A percentile compares a stretch with the other conserved stretches of the same genome.
These are phyloP conservation scores for Cicer bijugum DNA, from an alignment of 306 rosid genomes.

Conservation along the genomic window DNA sequence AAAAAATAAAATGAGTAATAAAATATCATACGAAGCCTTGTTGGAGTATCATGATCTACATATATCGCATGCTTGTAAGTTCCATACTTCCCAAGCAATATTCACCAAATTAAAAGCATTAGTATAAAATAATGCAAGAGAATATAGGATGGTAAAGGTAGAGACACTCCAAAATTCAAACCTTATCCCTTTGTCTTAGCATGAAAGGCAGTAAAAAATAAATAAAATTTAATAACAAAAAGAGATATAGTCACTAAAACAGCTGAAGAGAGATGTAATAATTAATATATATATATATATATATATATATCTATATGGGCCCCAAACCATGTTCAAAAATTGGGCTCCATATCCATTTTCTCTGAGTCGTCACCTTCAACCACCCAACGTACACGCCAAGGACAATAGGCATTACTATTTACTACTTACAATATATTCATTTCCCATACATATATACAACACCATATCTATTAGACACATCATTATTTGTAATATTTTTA, in stretches of 20 bases:
- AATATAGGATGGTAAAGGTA: background rate
- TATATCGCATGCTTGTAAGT: background rate
- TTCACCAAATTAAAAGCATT: background rate
- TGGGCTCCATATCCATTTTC: constrained; percentile 31
- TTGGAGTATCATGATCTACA: no score
- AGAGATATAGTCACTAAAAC: background rate
- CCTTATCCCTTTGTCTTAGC: constrained; percentile 29
- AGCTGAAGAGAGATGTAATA: background rate
- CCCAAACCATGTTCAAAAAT: constrained; percentile 41
- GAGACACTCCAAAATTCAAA: constrained; percentile 27
- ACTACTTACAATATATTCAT: constrained; percentile 48
- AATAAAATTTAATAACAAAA: background rate
- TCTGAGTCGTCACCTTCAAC: constrained; percentile 59
- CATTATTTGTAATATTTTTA: background rate
- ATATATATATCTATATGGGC: constrained; percentile 33
- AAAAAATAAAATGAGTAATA: no score
- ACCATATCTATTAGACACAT: constrained; percentile 35
- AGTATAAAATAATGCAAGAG: background rate
- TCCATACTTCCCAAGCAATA: constrained; percentile 5
- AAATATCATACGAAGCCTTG: no score
- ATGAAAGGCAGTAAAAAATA: constrained; percentile 21
- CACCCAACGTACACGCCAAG: constrained; percentile 71
- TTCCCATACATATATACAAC: constrained; percentile 23
- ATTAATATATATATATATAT: background rate
- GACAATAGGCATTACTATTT: constrained; percentile 46